These are phyloP conservation scores for Castanea mollissima DNA, from an alignment of 306 rosid genomes.

Conservation along the genomic window DNA sequence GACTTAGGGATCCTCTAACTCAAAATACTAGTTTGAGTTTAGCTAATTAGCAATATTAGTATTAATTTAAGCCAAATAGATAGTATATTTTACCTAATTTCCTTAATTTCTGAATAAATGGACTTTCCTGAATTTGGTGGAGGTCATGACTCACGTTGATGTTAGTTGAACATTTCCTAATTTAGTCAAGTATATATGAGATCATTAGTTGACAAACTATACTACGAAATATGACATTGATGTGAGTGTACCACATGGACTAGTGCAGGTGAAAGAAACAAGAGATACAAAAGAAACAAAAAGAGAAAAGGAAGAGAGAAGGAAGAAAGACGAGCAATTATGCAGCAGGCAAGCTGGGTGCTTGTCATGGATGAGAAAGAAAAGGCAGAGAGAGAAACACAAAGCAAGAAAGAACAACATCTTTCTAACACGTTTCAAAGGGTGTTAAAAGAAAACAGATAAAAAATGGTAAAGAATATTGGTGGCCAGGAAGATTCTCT, in stretches of 20 bases:
- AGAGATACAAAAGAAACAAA: conserved; percentile 39
- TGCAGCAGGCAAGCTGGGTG: conserved; percentile 58
- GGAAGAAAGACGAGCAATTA: conserved; percentile 24
- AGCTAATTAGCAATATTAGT: too few relatives aligned
- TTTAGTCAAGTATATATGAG: neutral
- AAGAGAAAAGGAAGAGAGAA: conserved; percentile 24
- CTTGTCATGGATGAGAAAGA: conserved; percentile 81
- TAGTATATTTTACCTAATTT: neutral
- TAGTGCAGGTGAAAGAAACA: conserved; percentile 59
- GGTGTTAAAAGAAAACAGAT: conserved; percentile 28
- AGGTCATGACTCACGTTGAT: neutral
- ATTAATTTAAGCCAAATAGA: neutral
- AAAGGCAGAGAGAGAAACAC: conserved; percentile 49
- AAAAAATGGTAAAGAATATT: conserved; percentile 20
- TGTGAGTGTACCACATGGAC: conserved; percentile 27
- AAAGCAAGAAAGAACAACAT: conserved; percentile 53
- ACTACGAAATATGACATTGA: conserved; percentile 28
- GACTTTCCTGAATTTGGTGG: neutral
- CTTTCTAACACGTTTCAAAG: conserved; percentile 44
- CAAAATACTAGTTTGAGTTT: too few relatives aligned
- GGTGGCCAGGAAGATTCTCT: conserved; percentile 33
- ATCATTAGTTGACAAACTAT: neutral
- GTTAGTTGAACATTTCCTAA: neutral
- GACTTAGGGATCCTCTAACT: too few relatives aligned
- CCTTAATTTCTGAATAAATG: neutral